phyloP scores from a whole-genome alignment of 225 moss, liverwort and hornwort species.

The Physcomitrellopsis africana region DNA sequence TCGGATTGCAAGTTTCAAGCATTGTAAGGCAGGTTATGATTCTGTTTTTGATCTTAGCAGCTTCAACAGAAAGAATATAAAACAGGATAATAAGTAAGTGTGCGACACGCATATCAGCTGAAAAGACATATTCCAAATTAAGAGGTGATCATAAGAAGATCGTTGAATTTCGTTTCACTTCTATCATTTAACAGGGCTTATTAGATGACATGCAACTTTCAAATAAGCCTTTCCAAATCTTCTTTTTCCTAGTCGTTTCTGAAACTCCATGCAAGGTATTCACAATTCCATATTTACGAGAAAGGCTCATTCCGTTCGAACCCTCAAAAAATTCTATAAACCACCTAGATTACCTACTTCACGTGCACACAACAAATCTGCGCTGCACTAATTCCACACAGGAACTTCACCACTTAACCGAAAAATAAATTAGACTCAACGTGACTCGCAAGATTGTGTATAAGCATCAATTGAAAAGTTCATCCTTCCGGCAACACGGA shows the following conservation, averaged over 20 bases:
- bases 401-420: neutral
- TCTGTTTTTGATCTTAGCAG: neutral
- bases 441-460: slow-evolving; percentile 13
- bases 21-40: neutral
- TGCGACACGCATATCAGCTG: slow-evolving; percentile 1
- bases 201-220: slow-evolving; percentile 1
- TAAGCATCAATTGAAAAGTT: slow-evolving; percentile 5
- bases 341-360: slow-evolving; percentile 14
- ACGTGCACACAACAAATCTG: neutral
- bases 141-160: slow-evolving; percentile 19
- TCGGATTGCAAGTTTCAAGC: slow-evolving; percentile 2
- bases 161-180: neutral
- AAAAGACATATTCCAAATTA: slow-evolving; percentile 8
- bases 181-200: neutral
- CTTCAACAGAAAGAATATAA: neutral
- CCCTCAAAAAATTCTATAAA: neutral
- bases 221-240: neutral
- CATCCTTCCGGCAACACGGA: neutral
- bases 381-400: neutral
- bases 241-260: neutral
- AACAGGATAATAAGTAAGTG: slow-evolving; percentile 13
- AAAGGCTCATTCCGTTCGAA: neutral
- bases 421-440: neutral
- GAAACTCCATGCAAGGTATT: neutral
- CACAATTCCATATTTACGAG: neutral